Percentiles rank a stretch among this genome's conserved stretches.
phyloP scores from a whole-genome alignment of 352 stramenopile genomes.

The Salisapilia sapeloensis region DNA sequence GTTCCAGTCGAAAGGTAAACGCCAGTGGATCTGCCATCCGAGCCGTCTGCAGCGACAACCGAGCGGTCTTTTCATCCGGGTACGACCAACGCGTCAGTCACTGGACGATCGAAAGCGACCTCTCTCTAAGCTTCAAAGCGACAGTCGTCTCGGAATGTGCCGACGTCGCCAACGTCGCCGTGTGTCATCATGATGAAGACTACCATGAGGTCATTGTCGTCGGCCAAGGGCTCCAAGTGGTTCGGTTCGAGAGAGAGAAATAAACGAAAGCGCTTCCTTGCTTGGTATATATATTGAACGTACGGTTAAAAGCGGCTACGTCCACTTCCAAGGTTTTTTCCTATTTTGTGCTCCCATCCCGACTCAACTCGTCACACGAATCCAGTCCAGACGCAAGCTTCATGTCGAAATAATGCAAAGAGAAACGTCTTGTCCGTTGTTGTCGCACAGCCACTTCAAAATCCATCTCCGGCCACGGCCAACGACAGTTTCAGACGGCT shows the following conservation, averaged over 20 bases:
- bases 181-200: constrained; percentile 7
- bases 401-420: not conserved
- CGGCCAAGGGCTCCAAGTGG: constrained; percentile 57
- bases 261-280: too few relatives aligned
- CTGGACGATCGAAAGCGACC: constrained; percentile 15
- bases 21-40: constrained; percentile 76
- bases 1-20: constrained; percentile 22
- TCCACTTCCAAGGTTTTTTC: constrained; percentile 3
- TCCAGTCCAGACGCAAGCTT: not conserved
- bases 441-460: too few relatives aligned
- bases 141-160: constrained; percentile 64
- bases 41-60: constrained; percentile 15
- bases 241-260: constrained; percentile 29
- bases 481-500: constrained; percentile 5
- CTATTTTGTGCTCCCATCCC: constrained; percentile 1
- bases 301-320: too few relatives aligned
- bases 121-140: constrained; percentile 3
- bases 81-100: constrained; percentile 78
- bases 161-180: constrained; percentile 50
- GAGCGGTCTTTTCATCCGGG: constrained; percentile 38
- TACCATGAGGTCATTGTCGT: constrained; percentile 32
- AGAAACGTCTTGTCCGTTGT: too few relatives aligned
- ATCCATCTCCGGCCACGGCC: too few relatives aligned
- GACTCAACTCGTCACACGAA: not conserved
- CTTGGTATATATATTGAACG: too few relatives aligned